Evolutionary conservation across 2,329 filamentous ascomycete genomes (phyloP).

Genomic region (Curvularia spicifera): DNA sequence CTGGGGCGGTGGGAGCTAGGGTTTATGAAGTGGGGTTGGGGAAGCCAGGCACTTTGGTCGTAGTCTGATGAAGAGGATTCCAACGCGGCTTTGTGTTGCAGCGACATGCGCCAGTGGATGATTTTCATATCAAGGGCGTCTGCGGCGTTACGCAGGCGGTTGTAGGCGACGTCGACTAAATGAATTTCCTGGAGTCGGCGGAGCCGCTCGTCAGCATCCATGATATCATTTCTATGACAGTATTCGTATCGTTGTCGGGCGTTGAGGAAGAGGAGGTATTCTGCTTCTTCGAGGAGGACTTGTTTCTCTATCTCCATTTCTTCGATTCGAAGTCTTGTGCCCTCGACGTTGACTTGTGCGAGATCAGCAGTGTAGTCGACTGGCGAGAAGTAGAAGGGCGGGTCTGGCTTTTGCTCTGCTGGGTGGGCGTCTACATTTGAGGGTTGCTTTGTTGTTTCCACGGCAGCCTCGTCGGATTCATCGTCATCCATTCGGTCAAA

Average conservation of each 20-base stretch:
- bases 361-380: constrained; percentile 34
- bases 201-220: constrained; percentile 26
- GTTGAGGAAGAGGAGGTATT: constrained; percentile 27
- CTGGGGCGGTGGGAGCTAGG: constrained; percentile 22
- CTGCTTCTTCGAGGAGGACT: constrained; percentile 28
- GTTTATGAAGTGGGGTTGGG: constrained; percentile 8
- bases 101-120: constrained; percentile 22
- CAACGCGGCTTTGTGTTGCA: constrained; percentile 28
- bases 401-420: constrained; percentile 5
- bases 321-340: constrained; percentile 17
- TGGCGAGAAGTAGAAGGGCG: constrained; percentile 27
- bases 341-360: constrained; percentile 19
- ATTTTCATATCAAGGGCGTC: constrained; percentile 27
- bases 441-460: neutral
- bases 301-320: constrained; percentile 24
- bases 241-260: constrained; percentile 32
- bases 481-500: constrained; percentile 23
- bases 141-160: constrained; percentile 25
- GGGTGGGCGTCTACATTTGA: neutral
- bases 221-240: constrained; percentile 19
- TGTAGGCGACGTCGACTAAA: constrained; percentile 28
- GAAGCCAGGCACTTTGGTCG: constrained; percentile 21
- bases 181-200: constrained; percentile 28
- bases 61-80: constrained; percentile 2
- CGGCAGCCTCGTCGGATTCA: constrained; percentile 4